Evolutionary conservation across 176 grass and related monocot species (phyloP).

Genomic region (Dendrocalamus sinicus): DNA sequence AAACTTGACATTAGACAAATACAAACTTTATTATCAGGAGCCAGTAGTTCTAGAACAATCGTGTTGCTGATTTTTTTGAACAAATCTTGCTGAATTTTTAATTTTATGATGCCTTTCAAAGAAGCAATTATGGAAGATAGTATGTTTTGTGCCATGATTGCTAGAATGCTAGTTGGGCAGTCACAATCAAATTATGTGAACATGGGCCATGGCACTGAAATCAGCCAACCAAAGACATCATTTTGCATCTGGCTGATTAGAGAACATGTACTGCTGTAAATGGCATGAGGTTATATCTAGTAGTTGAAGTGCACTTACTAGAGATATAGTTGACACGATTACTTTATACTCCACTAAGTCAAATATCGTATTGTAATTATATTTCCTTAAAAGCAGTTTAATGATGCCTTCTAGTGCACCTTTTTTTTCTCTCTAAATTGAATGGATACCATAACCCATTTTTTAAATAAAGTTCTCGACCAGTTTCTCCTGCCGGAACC

Average conservation of each 20-base stretch:
- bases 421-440: not conserved
- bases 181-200: constrained; percentile 37
- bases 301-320: constrained; percentile 19
- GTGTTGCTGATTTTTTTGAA: not conserved
- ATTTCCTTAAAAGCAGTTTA: not conserved
- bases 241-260: constrained; percentile 22
- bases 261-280: not conserved
- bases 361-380: not conserved
- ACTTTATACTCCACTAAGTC: not conserved
- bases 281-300: not conserved
- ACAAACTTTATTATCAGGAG: not conserved
- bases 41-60: not conserved
- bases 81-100: not conserved
- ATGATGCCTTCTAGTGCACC: not conserved
- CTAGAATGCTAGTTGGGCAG: constrained; percentile 38
- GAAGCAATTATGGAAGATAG: not conserved
- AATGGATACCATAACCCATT: not conserved
- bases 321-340: constrained; percentile 21
- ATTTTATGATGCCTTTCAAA: not conserved
- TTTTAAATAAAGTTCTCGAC: not conserved
- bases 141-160: constrained; percentile 8
- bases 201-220: constrained; percentile 22
- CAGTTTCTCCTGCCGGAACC: not conserved
- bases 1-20: not conserved
- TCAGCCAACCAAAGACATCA: constrained; percentile 23